phyloP scores from a whole-genome alignment of 768 basidiomycete species.

The Amanita thiersii region DNA sequence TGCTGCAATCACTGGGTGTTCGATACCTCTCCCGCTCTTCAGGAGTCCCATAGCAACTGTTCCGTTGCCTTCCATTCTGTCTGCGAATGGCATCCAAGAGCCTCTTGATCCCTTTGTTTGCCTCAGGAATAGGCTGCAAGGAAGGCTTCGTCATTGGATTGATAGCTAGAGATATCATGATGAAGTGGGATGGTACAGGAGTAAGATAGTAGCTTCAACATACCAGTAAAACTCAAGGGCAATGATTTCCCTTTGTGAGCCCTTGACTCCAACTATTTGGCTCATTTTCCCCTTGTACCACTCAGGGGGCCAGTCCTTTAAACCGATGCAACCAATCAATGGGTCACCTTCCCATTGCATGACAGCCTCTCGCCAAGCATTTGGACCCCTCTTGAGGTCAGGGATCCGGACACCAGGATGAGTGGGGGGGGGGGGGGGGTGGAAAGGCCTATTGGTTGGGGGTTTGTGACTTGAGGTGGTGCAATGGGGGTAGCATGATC shows the following conservation, averaged over 20 bases:
- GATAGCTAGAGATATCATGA: not conserved
- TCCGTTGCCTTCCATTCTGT: not conserved
- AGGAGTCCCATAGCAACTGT: not conserved
- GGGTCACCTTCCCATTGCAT: conserved; percentile 1
- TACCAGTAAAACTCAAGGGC: not conserved
- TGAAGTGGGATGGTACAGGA: too few species aligned
- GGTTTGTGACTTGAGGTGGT: not conserved
- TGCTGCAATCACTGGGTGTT: too few species aligned
- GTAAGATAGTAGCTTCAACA: not conserved
- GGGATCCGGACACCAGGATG: not conserved
- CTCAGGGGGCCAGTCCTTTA: too few species aligned
- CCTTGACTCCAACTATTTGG: too few species aligned
- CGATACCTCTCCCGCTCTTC: not conserved
- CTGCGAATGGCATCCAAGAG: not conserved
- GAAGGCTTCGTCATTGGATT: not conserved
- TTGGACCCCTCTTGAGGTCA: not conserved
- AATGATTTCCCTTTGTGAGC: conserved; percentile 1
- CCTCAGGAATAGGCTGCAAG: not conserved
- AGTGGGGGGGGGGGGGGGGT: not conserved
- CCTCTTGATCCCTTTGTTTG: not conserved
- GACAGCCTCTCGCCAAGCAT: not conserved
- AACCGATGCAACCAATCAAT: too few species aligned
- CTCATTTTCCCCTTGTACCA: too few species aligned
- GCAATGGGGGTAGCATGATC: too few species aligned
- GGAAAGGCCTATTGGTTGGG: not conserved